phyloP scores from a whole-genome alignment of 768 basidiomycete species.

The Xerocomellus chrysenteron region DNA sequence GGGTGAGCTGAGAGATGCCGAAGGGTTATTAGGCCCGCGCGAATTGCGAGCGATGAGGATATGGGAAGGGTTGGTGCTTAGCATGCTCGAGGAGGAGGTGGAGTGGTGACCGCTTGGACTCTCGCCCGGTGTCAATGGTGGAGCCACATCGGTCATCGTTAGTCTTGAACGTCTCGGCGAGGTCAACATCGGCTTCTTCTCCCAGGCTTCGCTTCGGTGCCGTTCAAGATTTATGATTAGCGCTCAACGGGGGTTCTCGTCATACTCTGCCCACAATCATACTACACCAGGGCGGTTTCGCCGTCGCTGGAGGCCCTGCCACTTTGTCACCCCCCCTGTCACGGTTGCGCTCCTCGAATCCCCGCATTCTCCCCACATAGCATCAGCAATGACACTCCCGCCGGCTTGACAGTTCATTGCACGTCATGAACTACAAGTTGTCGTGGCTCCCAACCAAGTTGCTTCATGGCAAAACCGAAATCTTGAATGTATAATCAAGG shows the following conservation, averaged over 20 bases:
- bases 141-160: background rate
- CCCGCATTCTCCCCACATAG: too few relatives aligned
- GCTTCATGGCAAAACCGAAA: too few relatives aligned
- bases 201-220: background rate
- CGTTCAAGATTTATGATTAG: background rate
- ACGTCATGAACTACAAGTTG: too few relatives aligned
- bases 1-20: constrained; percentile 78
- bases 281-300: too few relatives aligned
- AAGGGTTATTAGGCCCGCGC: constrained; percentile 69
- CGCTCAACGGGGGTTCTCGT: background rate
- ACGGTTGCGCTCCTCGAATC: too few relatives aligned
- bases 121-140: background rate
- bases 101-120: background rate
- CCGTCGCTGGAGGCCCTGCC: too few relatives aligned
- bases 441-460: too few relatives aligned
- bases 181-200: background rate
- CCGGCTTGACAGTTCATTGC: background rate
- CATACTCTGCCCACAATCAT: background rate
- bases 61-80: constrained; percentile 67
- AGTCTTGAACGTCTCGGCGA: background rate
- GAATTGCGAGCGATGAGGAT: constrained; percentile 88
- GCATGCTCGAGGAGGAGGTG: background rate
- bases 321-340: too few relatives aligned
- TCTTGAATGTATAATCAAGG: too few relatives aligned
- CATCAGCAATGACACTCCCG: too few relatives aligned